These are phyloP conservation scores for Tremella fuciformis DNA, from an alignment of 768 basidiomycete species.

Conservation along the genomic window DNA sequence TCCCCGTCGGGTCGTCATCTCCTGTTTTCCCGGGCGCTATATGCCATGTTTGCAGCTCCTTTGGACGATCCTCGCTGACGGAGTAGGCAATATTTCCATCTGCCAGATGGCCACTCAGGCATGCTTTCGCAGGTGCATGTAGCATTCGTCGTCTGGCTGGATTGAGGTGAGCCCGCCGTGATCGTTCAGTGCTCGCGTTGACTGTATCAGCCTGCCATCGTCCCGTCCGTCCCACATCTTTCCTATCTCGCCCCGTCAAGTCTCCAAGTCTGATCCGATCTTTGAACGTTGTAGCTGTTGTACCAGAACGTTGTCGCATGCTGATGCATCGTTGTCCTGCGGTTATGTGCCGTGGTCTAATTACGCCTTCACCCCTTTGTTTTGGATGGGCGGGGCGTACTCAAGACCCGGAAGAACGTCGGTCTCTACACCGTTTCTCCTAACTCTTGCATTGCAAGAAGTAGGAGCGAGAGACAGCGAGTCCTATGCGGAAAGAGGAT, in stretches of 20 bases:
- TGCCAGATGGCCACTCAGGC: conserved; percentile 31
- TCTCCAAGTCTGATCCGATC: not conserved
- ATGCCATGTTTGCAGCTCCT: not conserved
- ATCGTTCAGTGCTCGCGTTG: not conserved
- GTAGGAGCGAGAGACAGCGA: conserved; percentile 45
- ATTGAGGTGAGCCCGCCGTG: not conserved
- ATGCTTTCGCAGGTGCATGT: conserved; percentile 24
- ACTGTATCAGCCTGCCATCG: not conserved
- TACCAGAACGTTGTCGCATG: not conserved
- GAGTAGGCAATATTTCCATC: conserved; percentile 32
- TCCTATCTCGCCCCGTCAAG: not conserved
- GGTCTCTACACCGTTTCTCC: conserved; percentile 17
- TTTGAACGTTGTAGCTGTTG: not conserved
- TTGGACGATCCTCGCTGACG: conserved; percentile 7
- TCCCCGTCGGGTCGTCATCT: not conserved
- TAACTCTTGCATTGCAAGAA: conserved; percentile 2
- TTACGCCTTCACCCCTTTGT: conserved; percentile 42
- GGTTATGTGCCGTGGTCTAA: conserved; percentile 40
- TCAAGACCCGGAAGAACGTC: conserved; percentile 38
- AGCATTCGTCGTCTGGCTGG: not conserved
- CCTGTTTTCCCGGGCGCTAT: not conserved
- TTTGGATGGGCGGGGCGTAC: conserved; percentile 40
- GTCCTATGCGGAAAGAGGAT: conserved; percentile 19
- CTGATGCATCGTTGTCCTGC: conserved; percentile 1
- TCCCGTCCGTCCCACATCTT: not conserved